A percentile compares a stretch with the other conserved stretches of the same genome.
Evolutionary conservation across 139 green algal genomes (phyloP).

Genomic region (Tetraselmis striata): DNA sequence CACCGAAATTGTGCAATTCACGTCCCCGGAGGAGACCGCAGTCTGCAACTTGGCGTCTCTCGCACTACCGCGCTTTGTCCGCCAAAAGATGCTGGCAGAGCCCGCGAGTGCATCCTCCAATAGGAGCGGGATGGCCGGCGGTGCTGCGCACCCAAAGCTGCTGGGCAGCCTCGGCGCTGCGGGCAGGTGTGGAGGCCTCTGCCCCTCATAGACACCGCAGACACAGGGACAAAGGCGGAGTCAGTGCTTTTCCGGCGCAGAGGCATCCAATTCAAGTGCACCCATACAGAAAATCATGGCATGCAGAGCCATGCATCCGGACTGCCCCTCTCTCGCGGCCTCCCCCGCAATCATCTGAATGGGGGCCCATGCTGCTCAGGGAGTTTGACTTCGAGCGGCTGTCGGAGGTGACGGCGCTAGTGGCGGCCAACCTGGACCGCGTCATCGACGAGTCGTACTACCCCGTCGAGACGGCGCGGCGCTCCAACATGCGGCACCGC

Average conservation of each 20-base stretch:
- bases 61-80: constrained; percentile 71
- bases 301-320: no score
- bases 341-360: no score
- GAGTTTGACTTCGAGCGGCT: constrained; percentile 89
- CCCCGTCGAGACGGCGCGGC: constrained; percentile 75
- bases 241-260: no score
- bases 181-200: constrained; percentile 24
- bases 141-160: constrained; percentile 47
- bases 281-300: no score
- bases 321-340: no score
- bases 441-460: constrained; percentile 99
- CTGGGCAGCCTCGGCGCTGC: constrained; percentile 68
- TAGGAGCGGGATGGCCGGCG: neutral
- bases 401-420: constrained; percentile 41
- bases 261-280: no score
- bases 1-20: constrained; percentile 99
- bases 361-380: no score
- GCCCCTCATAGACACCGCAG: no score
- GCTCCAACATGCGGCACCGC: constrained; percentile 91
- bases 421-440: constrained; percentile 92
- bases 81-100: no score
- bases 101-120: no score
- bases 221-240: no score
- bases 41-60: constrained; percentile 99
- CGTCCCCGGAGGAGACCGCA: constrained; percentile 86